phyloP scores from a whole-genome alignment of 331 rosid genomes.

The Rhamnella rubrinervis region DNA sequence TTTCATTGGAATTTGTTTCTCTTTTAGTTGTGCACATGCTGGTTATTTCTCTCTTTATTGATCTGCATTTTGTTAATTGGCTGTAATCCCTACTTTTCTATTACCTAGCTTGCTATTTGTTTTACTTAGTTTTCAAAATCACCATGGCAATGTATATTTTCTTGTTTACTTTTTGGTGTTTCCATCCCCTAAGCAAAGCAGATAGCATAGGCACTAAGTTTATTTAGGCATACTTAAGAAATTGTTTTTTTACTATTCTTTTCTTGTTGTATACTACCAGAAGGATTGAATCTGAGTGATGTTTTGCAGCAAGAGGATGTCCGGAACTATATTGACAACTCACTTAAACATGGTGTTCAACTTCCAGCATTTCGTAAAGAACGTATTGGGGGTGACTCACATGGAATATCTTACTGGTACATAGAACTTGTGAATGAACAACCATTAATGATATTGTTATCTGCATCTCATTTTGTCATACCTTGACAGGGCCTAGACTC shows the following conservation, averaged over 20 bases:
- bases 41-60: background rate
- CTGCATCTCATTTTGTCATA: background rate
- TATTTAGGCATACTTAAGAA: conserved; percentile 7
- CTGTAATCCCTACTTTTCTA: background rate
- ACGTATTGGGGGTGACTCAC: conserved; percentile 94
- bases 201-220: background rate
- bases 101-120: background rate
- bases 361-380: conserved; percentile 94
- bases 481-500: no score
- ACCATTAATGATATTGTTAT: background rate
- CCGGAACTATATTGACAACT: conserved; percentile 80
- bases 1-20: background rate
- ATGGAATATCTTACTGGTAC: conserved; percentile 90
- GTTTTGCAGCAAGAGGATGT: conserved; percentile 96
- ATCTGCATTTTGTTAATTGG: background rate
- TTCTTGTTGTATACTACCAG: conserved; percentile 3
- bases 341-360: conserved; percentile 80
- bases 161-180: no score
- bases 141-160: no score
- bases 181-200: no score
- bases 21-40: background rate
- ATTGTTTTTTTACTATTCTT: background rate
- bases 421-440: conserved; percentile 14
- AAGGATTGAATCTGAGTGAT: conserved; percentile 31
- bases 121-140: no score